Evolutionary conservation across 2,329 filamentous ascomycete genomes (phyloP), one percentile per base, ranked within the genome.

Genomic region (Escovopsis sp.): DNA sequence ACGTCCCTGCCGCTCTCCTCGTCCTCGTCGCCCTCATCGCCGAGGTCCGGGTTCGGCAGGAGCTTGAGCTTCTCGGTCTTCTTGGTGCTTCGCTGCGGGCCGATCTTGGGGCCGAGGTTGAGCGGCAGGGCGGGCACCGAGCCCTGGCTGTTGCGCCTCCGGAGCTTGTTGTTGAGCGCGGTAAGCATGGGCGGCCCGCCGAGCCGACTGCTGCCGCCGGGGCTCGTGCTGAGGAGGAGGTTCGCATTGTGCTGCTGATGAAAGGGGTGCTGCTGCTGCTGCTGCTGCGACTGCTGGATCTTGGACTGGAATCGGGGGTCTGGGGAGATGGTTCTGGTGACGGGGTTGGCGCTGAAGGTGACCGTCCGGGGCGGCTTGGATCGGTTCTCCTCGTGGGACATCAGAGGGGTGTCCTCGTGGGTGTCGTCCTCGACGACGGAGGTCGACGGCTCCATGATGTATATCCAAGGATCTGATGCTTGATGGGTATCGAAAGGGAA

Each of bases 51-150:
- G 51, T 90, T 90, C 1, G 90, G 90, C 13, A 98, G 65, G n/a
- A 98, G 70, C 62, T 98, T 98, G 41, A 98, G 69, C 62, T 98
- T 98, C 63, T 96, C 86, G 2, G 85, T 85, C 44, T 83, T 94
- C 58, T 94, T 92, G 17, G 87, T 93, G 38, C 86, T 96, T 56
- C 90, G 68, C 55, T 98, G 90, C 0, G 90, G 88, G 2, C 90
- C 90, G 39, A 94, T 85, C 60, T 96, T 94, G 35, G 70, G 58
- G 2, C 50, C 56, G 7, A 58, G 51, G 26, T 58, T 48, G 18
- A 51, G 15, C 6, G 30, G n/a, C 27, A 56, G 45, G 26, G 58
- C 53, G 27, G 55, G 52, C 2, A 61, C 54, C 15, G 54, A 57
- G 14, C 83, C 79, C 48, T 85, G 79, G 56, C 84, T 93, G 50